Conservation (phyloP, 495 filamentous ascomycete species). For the Penicillium bovifimosum region DNA sequence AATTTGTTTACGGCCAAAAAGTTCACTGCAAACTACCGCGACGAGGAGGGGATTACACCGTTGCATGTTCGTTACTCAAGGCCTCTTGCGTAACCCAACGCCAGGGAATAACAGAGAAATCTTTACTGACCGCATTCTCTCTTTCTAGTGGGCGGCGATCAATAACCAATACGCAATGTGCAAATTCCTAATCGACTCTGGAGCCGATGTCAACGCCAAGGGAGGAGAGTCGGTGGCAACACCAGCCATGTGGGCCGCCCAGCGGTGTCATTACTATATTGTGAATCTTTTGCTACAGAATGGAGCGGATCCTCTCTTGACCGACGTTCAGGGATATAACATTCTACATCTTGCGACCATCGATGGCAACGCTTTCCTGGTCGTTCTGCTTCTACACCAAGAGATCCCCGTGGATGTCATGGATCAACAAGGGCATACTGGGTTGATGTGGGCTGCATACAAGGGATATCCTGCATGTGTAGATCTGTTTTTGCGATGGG, state of each 20-base stretch:
- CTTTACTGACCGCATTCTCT: constrained; percentile 5
- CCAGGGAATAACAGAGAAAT: background rate
- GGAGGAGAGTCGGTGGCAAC: constrained; percentile 92
- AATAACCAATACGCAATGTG: constrained; percentile 97
- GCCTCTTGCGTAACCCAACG: background rate
- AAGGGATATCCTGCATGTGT: constrained; percentile 90
- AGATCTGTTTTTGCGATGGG: constrained; percentile 91
- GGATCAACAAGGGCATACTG: constrained; percentile 85
- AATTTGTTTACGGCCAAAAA: constrained; percentile 80
- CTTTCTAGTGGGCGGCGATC: constrained; percentile 90
- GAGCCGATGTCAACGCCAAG: constrained; percentile 89
- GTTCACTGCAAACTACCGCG: constrained; percentile 70
- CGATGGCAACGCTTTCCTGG: constrained; percentile 89
- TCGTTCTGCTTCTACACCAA: constrained; percentile 84
- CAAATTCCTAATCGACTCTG: constrained; percentile 84
- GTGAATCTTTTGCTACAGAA: constrained; percentile 75
- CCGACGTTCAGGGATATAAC: constrained; percentile 92
- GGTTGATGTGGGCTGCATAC: constrained; percentile 97
- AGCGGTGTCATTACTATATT: constrained; percentile 84
- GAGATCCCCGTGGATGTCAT: constrained; percentile 87
- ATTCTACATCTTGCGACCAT: constrained; percentile 94
- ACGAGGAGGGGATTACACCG: constrained; percentile 90
- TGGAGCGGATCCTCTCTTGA: constrained; percentile 84
- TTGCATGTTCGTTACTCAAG: constrained; percentile 67
- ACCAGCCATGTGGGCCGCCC: constrained; percentile 93